Percentiles rank a stretch among this genome's conserved stretches.
phyloP scores from a whole-genome alignment of 1,139 yeast genomes.

The Blastobotrys elegans region DNA sequence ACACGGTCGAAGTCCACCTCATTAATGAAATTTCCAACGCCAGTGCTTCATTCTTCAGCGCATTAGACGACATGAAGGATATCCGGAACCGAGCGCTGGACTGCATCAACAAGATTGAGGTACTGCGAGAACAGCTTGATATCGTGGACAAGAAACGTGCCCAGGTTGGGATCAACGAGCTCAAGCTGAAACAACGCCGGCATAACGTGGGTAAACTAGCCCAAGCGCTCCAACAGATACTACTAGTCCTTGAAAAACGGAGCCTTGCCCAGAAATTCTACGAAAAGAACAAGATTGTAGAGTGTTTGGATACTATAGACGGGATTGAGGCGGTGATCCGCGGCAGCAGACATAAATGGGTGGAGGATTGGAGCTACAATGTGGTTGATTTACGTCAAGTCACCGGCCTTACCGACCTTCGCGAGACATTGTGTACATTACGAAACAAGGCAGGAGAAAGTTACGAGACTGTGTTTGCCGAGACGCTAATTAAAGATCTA shows the following conservation, averaged over 20 bases:
- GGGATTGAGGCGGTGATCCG: constrained; percentile 51
- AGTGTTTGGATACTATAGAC: constrained; percentile 51
- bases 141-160: constrained; percentile 48
- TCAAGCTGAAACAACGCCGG: constrained; percentile 49
- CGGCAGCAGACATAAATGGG: constrained; percentile 42
- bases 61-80: constrained; percentile 68
- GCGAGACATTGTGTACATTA: constrained; percentile 48
- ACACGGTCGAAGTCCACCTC: constrained; percentile 74
- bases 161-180: constrained; percentile 47
- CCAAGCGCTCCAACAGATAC: constrained; percentile 56
- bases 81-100: constrained; percentile 54
- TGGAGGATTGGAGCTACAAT: constrained; percentile 47
- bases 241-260: constrained; percentile 16
- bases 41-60: constrained; percentile 77
- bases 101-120: constrained; percentile 47
- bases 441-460: constrained; percentile 61
- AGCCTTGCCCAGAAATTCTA: constrained; percentile 25
- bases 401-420: constrained; percentile 55
- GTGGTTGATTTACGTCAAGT: constrained; percentile 49
- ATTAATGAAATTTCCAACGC: constrained; percentile 81
- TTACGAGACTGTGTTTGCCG: constrained; percentile 53
- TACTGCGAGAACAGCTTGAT: constrained; percentile 37
- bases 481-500: constrained; percentile 55
- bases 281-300: constrained; percentile 27
- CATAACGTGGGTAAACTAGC: constrained; percentile 61